phyloP scores from a whole-genome alignment of 441 rosid species.

The Geranium incanum region DNA sequence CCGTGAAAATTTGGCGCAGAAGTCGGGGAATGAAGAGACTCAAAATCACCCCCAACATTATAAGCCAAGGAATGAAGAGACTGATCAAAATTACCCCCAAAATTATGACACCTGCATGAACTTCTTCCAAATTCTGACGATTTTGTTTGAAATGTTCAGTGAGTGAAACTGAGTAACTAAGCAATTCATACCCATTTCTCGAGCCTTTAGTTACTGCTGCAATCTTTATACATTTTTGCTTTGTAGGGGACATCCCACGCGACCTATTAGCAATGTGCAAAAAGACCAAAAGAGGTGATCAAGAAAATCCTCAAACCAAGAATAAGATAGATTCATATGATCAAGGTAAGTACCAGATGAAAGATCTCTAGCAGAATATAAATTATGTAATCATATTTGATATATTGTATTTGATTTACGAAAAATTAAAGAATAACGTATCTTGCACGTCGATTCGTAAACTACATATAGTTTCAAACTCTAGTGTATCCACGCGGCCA shows the following conservation, averaged over 20 bases:
- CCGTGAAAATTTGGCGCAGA: neutral
- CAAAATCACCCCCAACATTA: too few relatives aligned
- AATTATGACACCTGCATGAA: neutral
- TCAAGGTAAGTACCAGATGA: too few relatives aligned
- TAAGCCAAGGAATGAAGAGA: neutral
- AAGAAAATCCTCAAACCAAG: neutral
- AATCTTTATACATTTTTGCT: neutral
- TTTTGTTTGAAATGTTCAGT: neutral
- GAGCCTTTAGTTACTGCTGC: neutral
- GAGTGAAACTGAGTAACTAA: neutral
- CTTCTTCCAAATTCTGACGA: neutral
- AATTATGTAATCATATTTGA: too few relatives aligned
- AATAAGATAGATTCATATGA: too few relatives aligned
- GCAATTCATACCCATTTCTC: neutral
- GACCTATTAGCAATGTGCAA: neutral
- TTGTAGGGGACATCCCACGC: too few relatives aligned
- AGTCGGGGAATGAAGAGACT: neutral
- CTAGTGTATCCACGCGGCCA: too few relatives aligned
- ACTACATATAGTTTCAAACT: too few relatives aligned
- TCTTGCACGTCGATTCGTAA: too few relatives aligned
- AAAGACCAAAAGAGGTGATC: neutral
- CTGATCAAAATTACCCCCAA: neutral
- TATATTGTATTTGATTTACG: too few relatives aligned
- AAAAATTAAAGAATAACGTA: too few relatives aligned
- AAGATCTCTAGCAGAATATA: too few relatives aligned